Conservation (phyloP, 2,329 filamentous ascomycete genomes). For the Botrytis porri region DNA sequence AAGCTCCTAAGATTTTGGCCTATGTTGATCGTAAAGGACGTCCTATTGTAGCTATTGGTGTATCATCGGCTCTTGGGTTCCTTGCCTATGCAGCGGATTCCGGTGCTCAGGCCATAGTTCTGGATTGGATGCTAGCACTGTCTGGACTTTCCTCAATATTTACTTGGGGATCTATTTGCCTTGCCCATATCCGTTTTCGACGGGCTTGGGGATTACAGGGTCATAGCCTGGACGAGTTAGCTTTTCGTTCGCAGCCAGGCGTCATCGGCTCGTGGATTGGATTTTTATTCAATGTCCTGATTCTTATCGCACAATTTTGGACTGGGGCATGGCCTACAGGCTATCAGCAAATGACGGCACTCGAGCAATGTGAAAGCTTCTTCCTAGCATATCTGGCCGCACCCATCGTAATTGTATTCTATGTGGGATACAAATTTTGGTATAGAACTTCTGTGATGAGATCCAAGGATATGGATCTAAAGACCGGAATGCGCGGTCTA, state of each 20-base stretch:
- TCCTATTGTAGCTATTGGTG: conserved; percentile 67
- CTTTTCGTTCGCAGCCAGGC: conserved; percentile 78
- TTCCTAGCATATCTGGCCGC: conserved; percentile 71
- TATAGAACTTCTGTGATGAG: conserved; percentile 67
- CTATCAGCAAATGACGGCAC: conserved; percentile 46
- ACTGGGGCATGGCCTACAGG: conserved; percentile 74
- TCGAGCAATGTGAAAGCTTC: conserved; percentile 59
- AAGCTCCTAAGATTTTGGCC: conserved; percentile 72
- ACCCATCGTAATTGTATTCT: conserved; percentile 66
- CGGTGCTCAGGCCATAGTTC: conserved; percentile 52
- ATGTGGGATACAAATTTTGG: conserved; percentile 71
- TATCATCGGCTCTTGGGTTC: conserved; percentile 67
- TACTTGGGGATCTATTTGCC: conserved; percentile 80
- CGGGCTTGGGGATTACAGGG: conserved; percentile 69
- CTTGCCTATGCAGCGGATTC: conserved; percentile 74
- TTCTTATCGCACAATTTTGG: conserved; percentile 86
- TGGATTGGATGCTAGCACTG: conserved; percentile 77
- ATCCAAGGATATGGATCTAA: conserved; percentile 75
- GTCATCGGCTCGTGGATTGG: conserved; percentile 78
- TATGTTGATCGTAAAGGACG: conserved; percentile 84
- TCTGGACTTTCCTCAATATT: conserved; percentile 72
- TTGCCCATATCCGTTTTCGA: conserved; percentile 92
- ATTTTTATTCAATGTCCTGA: conserved; percentile 68
- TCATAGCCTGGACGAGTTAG: conserved; percentile 70
- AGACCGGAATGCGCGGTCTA: conserved; percentile 80